Conservation (phyloP, 345 rosid species). For the Eucalyptus erythrocorys region DNA sequence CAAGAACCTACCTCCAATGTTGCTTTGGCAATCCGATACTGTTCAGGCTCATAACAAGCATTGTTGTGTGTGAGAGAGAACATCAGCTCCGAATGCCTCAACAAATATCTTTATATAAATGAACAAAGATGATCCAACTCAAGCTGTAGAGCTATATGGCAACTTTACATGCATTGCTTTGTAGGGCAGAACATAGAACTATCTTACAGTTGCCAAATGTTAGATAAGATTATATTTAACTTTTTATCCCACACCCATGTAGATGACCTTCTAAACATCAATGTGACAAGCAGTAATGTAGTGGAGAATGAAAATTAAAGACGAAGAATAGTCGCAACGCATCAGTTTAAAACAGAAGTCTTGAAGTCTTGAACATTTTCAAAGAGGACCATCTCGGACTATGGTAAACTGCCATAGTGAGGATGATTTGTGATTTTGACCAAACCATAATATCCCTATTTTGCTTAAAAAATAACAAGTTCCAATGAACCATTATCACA, state of each 20-base stretch:
- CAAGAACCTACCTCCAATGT: slow-evolving; percentile 63
- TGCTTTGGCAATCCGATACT: slow-evolving; percentile 66
- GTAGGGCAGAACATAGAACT: not conserved
- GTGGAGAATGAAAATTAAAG: not conserved
- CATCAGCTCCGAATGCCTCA: not conserved
- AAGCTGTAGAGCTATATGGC: not conserved
- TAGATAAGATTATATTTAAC: too few species aligned
- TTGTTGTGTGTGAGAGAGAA: slow-evolving; percentile 14
- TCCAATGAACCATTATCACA: not conserved
- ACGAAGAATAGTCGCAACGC: not conserved
- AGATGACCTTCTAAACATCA: not conserved
- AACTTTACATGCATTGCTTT: not conserved
- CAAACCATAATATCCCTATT: not conserved
- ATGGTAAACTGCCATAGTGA: not conserved
- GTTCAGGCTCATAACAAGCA: slow-evolving; percentile 85
- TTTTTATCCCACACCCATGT: not conserved
- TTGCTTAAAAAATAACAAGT: not conserved
- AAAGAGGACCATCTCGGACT: not conserved
- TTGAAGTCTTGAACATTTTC: not conserved
- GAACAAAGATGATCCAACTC: not conserved
- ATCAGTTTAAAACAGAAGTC: not conserved
- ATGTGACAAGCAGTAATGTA: not conserved
- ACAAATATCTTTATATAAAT: not conserved
- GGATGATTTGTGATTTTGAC: not conserved
- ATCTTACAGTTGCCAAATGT: not conserved